These are phyloP conservation scores for Termitomyces sp. DNA, from an alignment of 1,284 basidiomycete genomes.

Conservation along the genomic window DNA sequence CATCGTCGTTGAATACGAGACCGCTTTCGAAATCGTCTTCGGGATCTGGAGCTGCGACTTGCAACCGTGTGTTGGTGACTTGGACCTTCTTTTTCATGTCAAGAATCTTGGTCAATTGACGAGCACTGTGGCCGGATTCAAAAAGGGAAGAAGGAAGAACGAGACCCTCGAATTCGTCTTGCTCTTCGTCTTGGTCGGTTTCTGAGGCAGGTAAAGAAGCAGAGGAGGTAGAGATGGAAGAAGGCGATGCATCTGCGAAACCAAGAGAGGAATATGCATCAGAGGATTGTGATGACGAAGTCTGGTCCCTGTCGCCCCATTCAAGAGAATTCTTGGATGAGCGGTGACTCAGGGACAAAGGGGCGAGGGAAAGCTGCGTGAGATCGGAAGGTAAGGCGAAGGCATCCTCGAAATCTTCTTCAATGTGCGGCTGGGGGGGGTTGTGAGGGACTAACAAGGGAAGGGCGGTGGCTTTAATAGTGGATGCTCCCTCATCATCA, in stretches of 20 bases:
- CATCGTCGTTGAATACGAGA: constrained; percentile 74
- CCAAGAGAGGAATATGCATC: constrained; percentile 75
- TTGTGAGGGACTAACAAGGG: constrained; percentile 32
- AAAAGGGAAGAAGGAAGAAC: constrained; percentile 71
- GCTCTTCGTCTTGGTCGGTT: constrained; percentile 61
- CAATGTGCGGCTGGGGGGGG: constrained; percentile 33
- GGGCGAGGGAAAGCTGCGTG: constrained; percentile 70
- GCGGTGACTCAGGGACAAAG: constrained; percentile 63
- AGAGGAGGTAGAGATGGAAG: constrained; percentile 64
- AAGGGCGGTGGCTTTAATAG: constrained; percentile 65
- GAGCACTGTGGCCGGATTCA: constrained; percentile 60
- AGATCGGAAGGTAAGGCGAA: constrained; percentile 75
- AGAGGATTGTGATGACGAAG: constrained; percentile 75
- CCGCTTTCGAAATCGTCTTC: constrained; percentile 82
- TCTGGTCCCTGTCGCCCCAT: constrained; percentile 79
- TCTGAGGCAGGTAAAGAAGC: constrained; percentile 65
- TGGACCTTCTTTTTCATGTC: constrained; percentile 68
- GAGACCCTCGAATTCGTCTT: constrained; percentile 72
- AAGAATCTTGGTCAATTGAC: constrained; percentile 65
- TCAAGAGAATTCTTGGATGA: constrained; percentile 76
- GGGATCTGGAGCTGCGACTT: constrained; percentile 52
- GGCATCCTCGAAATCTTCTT: constrained; percentile 71
- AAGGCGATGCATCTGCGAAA: constrained; percentile 64
- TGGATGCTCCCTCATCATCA: constrained; percentile 74
- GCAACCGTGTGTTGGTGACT: constrained; percentile 41